Evolutionary conservation across 441 rosid genomes (phyloP).

Genomic region (Sinapis alba): DNA sequence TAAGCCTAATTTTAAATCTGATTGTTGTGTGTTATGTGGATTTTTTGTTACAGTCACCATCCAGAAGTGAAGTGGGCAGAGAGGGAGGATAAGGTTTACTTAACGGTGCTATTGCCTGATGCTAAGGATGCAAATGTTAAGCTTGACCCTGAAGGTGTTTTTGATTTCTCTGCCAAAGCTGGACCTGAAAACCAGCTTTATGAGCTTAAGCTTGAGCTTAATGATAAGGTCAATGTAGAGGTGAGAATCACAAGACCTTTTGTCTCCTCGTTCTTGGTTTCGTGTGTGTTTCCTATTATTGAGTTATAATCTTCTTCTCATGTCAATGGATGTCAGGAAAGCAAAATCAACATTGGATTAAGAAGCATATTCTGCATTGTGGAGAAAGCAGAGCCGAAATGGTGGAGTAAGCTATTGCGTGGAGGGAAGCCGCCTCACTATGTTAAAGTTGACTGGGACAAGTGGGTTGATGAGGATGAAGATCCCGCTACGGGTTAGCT

Average conservation of each 20-base stretch:
- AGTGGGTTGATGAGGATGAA: conserved; percentile 87
- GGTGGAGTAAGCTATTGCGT: conserved; percentile 76
- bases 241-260: conserved; percentile 33
- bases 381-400: conserved; percentile 69
- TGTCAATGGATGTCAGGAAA: conserved; percentile 48
- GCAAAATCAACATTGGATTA: conserved; percentile 66
- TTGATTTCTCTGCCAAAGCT: conserved; percentile 67
- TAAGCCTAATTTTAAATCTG: not conserved
- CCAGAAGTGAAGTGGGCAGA: conserved; percentile 88
- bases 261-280: not conserved
- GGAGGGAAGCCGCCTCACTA: conserved; percentile 70
- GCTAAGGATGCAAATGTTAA: conserved; percentile 68
- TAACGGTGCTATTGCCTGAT: conserved; percentile 66
- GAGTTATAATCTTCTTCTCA: not conserved
- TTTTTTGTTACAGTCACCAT: conserved; percentile 53
- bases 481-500: conserved; percentile 42
- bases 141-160: conserved; percentile 69
- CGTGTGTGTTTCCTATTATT: not conserved
- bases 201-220: conserved; percentile 72
- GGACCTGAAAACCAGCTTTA: conserved; percentile 55
- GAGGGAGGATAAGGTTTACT: conserved; percentile 60
- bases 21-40: not conserved
- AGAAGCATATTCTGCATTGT: conserved; percentile 67
- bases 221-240: conserved; percentile 74
- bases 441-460: conserved; percentile 86